phyloP scores from a whole-genome alignment of 371 early-diverging fungal species.

The Batrachochytrium dendrobatidis region DNA sequence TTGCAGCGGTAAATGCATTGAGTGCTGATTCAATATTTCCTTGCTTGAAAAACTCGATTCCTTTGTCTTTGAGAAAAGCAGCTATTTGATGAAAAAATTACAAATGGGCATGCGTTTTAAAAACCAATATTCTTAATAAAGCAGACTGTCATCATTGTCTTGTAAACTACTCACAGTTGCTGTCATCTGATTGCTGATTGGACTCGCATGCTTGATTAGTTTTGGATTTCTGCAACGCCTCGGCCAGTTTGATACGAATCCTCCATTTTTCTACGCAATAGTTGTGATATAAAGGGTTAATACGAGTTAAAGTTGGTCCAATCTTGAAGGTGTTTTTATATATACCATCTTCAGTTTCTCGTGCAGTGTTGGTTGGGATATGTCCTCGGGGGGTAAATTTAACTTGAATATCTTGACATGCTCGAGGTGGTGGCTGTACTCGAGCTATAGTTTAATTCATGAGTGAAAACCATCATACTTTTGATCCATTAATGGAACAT shows the following conservation, averaged over 20 bases:
- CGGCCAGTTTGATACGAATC: slow-evolving; percentile 30
- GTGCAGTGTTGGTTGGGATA: slow-evolving; percentile 36
- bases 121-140: too few relatives aligned
- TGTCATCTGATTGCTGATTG: not conserved
- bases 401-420: slow-evolving; percentile 19
- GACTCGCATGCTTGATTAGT: too few relatives aligned
- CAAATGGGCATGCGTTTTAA: not conserved
- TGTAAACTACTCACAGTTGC: slow-evolving; percentile 7
- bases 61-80: slow-evolving; percentile 34
- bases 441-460: not conserved
- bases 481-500: not conserved
- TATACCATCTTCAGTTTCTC: slow-evolving; percentile 43
- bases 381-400: slow-evolving; percentile 29
- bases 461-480: not conserved
- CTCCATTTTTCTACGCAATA: slow-evolving; percentile 43
- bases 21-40: slow-evolving; percentile 32
- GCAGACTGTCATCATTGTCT: slow-evolving; percentile 22
- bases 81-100: slow-evolving; percentile 21
- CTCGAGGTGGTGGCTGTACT: slow-evolving; percentile 24
- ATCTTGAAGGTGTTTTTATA: not conserved
- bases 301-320: not conserved
- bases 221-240: slow-evolving; percentile 18
- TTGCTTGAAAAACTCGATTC: slow-evolving; percentile 23
- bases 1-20: slow-evolving; percentile 29
- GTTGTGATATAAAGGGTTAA: not conserved